Base-by-base conservation (phyloP, 2,329 filamentous ascomycete species). In the Diaporthe caulivora region DNA sequence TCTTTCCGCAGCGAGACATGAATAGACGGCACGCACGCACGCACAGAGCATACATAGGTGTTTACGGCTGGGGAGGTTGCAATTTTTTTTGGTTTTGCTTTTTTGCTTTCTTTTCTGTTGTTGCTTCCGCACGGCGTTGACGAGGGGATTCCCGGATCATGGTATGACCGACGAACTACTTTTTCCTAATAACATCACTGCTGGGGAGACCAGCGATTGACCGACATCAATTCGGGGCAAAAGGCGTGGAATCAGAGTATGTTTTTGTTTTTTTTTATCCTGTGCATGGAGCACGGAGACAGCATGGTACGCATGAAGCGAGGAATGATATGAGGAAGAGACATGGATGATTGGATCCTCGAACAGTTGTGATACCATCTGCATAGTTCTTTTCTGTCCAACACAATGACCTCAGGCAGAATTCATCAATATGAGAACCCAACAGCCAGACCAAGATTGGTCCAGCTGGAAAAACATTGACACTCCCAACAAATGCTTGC, bases 11-110 rank as follows among this genome's bases (percentile, higher is more conserved):
- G 47, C 55, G 68, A 53, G 47, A 67, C 47, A 47, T 18, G 55
- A 51, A 53, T 71, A 71, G 68, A 71, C 54, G 55, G 68, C 55
- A 53, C 64, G 68, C 55, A 53, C 64, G 51, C 49, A 62, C 34
- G 17, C 57, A 47, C 67, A 44, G 29, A 44, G 67, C 68, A 71
- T 60, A 71, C 55, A 47, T 13, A 40, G 68, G 68, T 71, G 68
- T 71, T 71, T 9, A 62, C 15, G 68, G 62, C 6, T n/a, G 55
- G 44, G 53, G 29, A 44, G 51, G 29, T 49, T 47, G 31, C 26
- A 31, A 6, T 70, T 26, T 29, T 34, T 13, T n/a, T 53, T 31
- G 15, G 26, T 24, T 49, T 34, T 51, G 11, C 26, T n/a, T 37
- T 24, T 49, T 34, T 51, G 11, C 26, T 42, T 40, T 58, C n/a